Percentiles rank a stretch among this genome's conserved stretches.
phyloP scores from a whole-genome alignment of 768 basidiomycete species.

The Boletales sp. region DNA sequence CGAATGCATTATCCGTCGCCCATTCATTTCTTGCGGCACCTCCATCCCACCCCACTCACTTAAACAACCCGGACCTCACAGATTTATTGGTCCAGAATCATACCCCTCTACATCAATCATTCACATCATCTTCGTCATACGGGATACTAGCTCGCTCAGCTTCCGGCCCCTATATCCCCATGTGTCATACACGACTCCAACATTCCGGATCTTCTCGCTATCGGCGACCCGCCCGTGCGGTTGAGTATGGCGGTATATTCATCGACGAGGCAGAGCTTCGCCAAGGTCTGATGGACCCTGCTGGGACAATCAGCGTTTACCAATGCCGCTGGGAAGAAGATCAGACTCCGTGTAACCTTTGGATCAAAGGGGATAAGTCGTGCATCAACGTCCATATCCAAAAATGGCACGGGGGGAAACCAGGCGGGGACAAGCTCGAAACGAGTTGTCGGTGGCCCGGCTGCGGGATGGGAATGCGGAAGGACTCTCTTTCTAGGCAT shows the following conservation, averaged over 20 bases:
- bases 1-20: not conserved
- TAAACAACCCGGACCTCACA: not conserved
- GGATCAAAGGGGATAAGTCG: conserved; percentile 15
- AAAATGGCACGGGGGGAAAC: conserved; percentile 14
- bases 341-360: conserved; percentile 5
- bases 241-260: conserved; percentile 5
- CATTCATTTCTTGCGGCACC: not conserved
- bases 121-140: no score
- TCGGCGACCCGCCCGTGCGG: not conserved
- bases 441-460: conserved; percentile 9
- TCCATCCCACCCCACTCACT: not conserved
- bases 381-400: conserved; percentile 12
- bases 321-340: conserved; percentile 14
- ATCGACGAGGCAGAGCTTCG: conserved; percentile 13
- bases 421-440: conserved; percentile 6
- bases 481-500: conserved; percentile 18
- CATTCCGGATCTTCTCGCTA: not conserved
- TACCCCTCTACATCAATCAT: no score
- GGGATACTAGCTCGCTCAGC: no score
- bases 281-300: not conserved
- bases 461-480: conserved; percentile 17
- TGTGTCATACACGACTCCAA: no score
- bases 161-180: no score
- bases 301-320: conserved; percentile 2
- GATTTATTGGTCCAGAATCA: no score